Percentiles rank a stretch among this genome's conserved stretches.
phyloP scores from a whole-genome alignment of 495 filamentous ascomycete species.

The Penicillium subrubescens region DNA sequence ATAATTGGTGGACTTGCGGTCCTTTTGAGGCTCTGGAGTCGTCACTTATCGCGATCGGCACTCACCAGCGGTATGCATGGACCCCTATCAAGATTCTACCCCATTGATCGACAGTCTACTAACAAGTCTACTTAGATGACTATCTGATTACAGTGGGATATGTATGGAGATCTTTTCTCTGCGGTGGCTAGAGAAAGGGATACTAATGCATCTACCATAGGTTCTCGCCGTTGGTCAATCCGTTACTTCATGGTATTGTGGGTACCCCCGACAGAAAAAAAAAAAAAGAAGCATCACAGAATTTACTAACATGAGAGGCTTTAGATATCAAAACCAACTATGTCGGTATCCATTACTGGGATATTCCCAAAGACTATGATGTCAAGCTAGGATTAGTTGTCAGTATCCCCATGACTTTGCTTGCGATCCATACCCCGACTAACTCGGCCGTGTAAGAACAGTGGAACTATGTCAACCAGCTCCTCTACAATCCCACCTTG shows the following conservation, averaged over 20 bases:
- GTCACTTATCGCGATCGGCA: constrained; percentile 40
- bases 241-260: constrained; percentile 37
- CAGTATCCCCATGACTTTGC: constrained; percentile 4
- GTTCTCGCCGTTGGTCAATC: constrained; percentile 28
- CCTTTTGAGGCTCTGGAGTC: constrained; percentile 44
- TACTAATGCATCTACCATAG: constrained; percentile 10
- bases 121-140: constrained; percentile 23
- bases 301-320: constrained; percentile 5
- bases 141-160: constrained; percentile 27
- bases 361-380: constrained; percentile 40
- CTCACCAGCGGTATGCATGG: constrained; percentile 26
- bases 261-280: background rate
- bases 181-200: background rate
- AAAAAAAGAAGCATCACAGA: background rate
- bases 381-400: constrained; percentile 24
- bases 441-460: constrained; percentile 3
- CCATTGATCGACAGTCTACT: constrained; percentile 20
- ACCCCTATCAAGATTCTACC: background rate
- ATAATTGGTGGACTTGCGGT: constrained; percentile 47
- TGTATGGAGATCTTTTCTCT: constrained; percentile 11
- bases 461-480: constrained; percentile 56
- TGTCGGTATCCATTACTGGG: constrained; percentile 48
- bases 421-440: background rate
- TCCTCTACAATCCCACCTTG: constrained; percentile 66
- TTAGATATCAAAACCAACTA: constrained; percentile 57